Percentiles rank a stretch among this genome's conserved stretches.
phyloP scores from a whole-genome alignment of 441 rosid genomes.

The Bruguiera hainesii region DNA sequence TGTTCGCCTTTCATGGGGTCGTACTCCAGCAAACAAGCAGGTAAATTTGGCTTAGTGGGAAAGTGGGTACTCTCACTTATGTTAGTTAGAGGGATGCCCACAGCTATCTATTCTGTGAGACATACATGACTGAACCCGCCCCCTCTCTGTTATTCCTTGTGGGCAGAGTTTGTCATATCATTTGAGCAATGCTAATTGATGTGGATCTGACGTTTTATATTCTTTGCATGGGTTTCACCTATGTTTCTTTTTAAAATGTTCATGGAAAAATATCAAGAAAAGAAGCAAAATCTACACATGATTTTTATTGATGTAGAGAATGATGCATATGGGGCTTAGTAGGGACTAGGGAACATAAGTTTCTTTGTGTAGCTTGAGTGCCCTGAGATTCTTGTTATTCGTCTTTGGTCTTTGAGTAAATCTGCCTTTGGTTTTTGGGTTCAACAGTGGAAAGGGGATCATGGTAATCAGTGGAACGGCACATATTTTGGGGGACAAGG shows the following conservation, averaged over 20 bases:
- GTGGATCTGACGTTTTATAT: no score
- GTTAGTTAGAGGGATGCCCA: neutral
- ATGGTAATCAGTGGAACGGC: conserved; percentile 64
- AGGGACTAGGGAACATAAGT: no score
- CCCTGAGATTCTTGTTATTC: neutral
- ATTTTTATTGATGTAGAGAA: no score
- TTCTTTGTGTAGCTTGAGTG: no score
- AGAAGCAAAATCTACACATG: no score
- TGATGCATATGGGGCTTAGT: no score
- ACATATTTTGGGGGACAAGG: conserved; percentile 61
- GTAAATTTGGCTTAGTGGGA: conserved; percentile 30
- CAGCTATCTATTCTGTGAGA: neutral
- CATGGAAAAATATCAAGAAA: no score
- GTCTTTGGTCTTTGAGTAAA: conserved; percentile 5
- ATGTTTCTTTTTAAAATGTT: no score
- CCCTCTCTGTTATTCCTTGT: no score
- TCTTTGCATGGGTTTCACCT: no score
- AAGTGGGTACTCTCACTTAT: neutral
- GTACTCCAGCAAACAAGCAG: conserved; percentile 76
- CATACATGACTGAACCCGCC: neutral
- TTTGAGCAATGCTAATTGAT: no score
- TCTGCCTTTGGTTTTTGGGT: neutral
- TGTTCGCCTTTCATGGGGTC: conserved; percentile 96
- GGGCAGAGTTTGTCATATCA: no score
- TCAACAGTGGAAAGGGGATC: conserved; percentile 56